A percentile compares a stretch with the other conserved stretches of the same genome.
Evolutionary conservation across 257 asterid species (phyloP).

Genomic region (Solanum tarapatanum): DNA sequence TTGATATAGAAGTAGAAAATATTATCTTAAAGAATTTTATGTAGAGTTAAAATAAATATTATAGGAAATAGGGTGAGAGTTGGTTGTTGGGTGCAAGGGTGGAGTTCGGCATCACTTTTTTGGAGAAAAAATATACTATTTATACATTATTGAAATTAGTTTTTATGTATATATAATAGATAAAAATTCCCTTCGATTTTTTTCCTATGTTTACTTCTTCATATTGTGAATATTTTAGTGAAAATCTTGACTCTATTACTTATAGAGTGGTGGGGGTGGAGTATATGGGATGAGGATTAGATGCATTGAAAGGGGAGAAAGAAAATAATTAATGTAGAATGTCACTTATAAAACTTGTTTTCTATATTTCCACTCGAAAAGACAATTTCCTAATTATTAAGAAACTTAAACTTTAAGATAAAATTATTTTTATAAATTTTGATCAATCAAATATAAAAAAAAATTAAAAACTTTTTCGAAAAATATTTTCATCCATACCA

Average conservation of each 20-base stretch:
- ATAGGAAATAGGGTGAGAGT: background rate
- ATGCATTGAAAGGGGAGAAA: background rate
- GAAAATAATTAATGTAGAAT: background rate
- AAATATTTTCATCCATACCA: background rate
- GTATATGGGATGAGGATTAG: background rate
- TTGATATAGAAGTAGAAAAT: too few relatives aligned
- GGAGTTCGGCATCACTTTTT: background rate
- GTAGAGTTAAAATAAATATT: too few relatives aligned
- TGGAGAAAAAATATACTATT: background rate
- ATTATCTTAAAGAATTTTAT: too few relatives aligned
- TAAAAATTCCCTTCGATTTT: too few relatives aligned
- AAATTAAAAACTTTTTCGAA: too few relatives aligned
- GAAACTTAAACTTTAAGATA: background rate
- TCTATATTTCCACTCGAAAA: background rate
- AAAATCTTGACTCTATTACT: too few relatives aligned
- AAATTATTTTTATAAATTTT: too few relatives aligned
- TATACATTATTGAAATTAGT: too few relatives aligned
- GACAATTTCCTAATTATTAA: background rate
- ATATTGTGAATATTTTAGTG: background rate
- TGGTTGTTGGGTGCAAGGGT: background rate
- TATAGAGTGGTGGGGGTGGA: background rate
- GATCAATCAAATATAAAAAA: too few relatives aligned
- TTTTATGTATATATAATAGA: too few relatives aligned
- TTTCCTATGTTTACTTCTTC: background rate
- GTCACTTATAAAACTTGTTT: too few relatives aligned